Evolutionary conservation across 2,329 filamentous ascomycete genomes (phyloP).

Genomic region (Trichoderma atroviride): DNA sequence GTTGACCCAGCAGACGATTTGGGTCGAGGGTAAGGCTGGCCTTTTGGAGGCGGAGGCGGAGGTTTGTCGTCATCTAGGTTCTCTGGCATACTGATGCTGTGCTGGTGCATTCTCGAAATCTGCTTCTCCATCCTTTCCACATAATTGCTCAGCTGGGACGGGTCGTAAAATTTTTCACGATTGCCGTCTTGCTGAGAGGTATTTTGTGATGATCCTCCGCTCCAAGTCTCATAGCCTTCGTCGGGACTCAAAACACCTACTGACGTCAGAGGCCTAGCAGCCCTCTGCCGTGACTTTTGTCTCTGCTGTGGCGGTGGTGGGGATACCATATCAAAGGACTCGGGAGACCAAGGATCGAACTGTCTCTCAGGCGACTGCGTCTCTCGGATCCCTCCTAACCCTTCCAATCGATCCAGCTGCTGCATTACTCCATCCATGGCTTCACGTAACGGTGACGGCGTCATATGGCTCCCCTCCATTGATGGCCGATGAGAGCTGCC

Average conservation of each 20-base stretch:
- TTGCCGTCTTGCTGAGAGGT: constrained; percentile 46
- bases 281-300: constrained; percentile 35
- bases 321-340: constrained; percentile 69
- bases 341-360: constrained; percentile 84
- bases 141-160: constrained; percentile 79
- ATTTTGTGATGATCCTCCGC: constrained; percentile 56
- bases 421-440: constrained; percentile 99
- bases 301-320: constrained; percentile 32
- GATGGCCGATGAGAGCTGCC: constrained; percentile 70
- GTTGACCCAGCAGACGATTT: constrained; percentile 63
- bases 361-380: constrained; percentile 59
- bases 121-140: constrained; percentile 90
- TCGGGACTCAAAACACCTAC: constrained; percentile 68
- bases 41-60: constrained; percentile 66
- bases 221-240: constrained; percentile 63
- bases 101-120: constrained; percentile 70
- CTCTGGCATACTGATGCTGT: constrained; percentile 50
- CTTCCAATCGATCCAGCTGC: constrained; percentile 78
- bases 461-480: constrained; percentile 67
- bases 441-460: constrained; percentile 86
- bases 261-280: constrained; percentile 65
- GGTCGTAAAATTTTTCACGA: constrained; percentile 54
- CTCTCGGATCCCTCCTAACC: constrained; percentile 55
- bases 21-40: constrained; percentile 53
- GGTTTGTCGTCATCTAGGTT: constrained; percentile 57